Conservation (phyloP, 1,284 basidiomycete genomes). For the Cutaneotrichosporon sp. region DNA sequence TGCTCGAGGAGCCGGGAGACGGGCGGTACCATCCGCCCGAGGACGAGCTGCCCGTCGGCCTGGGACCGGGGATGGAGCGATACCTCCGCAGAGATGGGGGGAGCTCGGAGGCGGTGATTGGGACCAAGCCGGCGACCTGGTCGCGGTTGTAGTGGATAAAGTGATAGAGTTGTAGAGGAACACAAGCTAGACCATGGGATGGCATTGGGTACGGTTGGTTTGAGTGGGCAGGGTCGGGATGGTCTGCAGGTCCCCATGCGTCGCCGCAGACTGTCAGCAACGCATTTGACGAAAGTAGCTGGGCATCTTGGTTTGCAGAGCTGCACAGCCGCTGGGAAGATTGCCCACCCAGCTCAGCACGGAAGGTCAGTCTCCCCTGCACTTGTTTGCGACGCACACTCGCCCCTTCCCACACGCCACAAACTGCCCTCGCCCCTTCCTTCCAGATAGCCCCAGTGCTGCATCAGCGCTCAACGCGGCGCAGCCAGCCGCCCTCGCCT, state of each 20-base stretch:
- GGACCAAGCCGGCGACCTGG: conserved; percentile 6
- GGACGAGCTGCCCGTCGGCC: conserved; percentile 46
- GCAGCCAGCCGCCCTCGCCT: conserved; percentile 14
- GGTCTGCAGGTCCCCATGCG: neutral
- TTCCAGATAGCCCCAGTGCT: conserved; percentile 4
- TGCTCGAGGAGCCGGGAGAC: conserved; percentile 47
- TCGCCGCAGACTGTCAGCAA: no score
- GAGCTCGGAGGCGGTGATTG: neutral
- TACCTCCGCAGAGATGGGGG: conserved; percentile 28
- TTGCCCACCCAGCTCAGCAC: neutral
- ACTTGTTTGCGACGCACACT: neutral
- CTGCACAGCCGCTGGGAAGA: no score
- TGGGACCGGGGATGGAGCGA: conserved; percentile 44
- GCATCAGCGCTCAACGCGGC: neutral
- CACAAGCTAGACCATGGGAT: neutral
- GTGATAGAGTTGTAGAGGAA: neutral
- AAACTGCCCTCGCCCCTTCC: neutral
- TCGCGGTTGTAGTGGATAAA: conserved; percentile 6
- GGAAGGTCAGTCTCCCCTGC: neutral
- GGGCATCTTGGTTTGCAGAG: no score
- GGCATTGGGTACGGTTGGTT: neutral
- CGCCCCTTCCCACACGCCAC: neutral
- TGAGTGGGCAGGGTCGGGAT: neutral
- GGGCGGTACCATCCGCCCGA: conserved; percentile 32
- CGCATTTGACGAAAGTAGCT: no score